Conservation (phyloP, 495 filamentous ascomycete species). For the Neurospora sp. region DNA sequence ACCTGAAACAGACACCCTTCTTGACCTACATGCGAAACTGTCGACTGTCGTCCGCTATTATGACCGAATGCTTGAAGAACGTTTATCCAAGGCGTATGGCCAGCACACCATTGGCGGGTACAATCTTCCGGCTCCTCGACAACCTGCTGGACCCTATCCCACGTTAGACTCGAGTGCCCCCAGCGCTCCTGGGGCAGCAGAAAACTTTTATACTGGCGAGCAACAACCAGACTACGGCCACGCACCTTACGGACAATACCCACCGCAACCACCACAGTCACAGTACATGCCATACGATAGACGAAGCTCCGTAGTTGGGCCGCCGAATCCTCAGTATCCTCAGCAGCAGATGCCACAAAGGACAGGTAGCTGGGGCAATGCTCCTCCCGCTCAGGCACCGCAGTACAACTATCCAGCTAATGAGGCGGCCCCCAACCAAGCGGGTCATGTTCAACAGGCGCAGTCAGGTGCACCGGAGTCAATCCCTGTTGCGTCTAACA, state of each 20-base stretch:
- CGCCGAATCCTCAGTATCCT: constrained; percentile 33
- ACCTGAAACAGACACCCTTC: constrained; percentile 53
- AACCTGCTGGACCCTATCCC: constrained; percentile 58
- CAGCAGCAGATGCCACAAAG: constrained; percentile 36
- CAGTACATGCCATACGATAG: constrained; percentile 31
- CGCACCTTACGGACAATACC: constrained; percentile 26
- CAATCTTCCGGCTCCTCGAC: constrained; percentile 36
- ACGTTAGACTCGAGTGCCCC: constrained; percentile 44
- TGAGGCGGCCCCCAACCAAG: constrained; percentile 20
- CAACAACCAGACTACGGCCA: constrained; percentile 43
- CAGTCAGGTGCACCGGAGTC: constrained; percentile 21
- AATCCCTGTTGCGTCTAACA: constrained; percentile 18
- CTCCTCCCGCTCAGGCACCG: constrained; percentile 19
- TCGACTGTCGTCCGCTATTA: constrained; percentile 98
- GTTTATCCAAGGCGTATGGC: constrained; percentile 82
- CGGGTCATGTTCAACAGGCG: constrained; percentile 19
- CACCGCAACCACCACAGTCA: constrained; percentile 24
- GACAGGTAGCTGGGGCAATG: constrained; percentile 34
- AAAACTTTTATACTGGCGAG: constrained; percentile 74
- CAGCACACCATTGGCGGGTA: constrained; percentile 59
- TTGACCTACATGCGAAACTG: constrained; percentile 89
- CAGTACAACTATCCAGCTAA: constrained; percentile 26
- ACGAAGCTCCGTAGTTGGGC: constrained; percentile 25
- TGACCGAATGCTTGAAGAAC: constrained; percentile 94
- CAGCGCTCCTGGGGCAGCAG: constrained; percentile 45